phyloP scores from a whole-genome alignment of 768 basidiomycete genomes.

The Mycena vitilis region DNA sequence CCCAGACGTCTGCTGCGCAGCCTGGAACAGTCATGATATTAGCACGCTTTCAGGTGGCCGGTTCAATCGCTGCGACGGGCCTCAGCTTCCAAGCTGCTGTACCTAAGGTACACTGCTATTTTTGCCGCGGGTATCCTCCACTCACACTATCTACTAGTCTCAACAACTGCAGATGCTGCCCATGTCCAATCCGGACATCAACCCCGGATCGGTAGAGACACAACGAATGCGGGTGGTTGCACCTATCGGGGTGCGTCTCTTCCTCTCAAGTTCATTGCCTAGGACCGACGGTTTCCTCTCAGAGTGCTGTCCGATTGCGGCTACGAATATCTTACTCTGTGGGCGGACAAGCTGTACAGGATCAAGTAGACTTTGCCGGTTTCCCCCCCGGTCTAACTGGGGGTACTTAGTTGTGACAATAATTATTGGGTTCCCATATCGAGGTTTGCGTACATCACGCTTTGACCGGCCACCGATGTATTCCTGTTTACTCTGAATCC shows the following conservation, averaged over 20 bases:
- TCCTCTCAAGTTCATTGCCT: background rate
- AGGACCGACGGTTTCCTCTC: conserved; percentile 24
- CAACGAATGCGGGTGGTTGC: conserved; percentile 96
- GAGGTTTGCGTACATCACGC: background rate
- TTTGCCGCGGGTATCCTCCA: conserved; percentile 1
- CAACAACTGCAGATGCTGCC: conserved; percentile 98
- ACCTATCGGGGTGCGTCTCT: conserved; percentile 79
- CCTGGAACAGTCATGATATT: conserved; percentile 94
- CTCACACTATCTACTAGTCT: conserved; percentile 62
- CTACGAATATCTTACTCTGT: conserved; percentile 85
- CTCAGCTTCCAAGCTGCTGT: conserved; percentile 98
- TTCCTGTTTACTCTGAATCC: conserved; percentile 15
- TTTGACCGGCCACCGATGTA: conserved; percentile 4
- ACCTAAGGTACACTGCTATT: conserved; percentile 74
- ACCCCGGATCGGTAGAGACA: conserved; percentile 85
- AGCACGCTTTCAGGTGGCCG: conserved; percentile 84
- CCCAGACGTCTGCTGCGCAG: conserved; percentile 80
- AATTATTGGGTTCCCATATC: conserved; percentile 12
- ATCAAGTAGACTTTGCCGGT: conserved; percentile 94
- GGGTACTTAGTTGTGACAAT: conserved; percentile 45
- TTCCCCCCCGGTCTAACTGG: conserved; percentile 84
- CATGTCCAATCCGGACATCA: conserved; percentile 88
- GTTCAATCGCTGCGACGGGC: conserved; percentile 61
- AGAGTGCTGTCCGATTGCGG: conserved; percentile 88
- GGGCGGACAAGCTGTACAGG: conserved; percentile 78